These are phyloP conservation scores for Leccinum huronense DNA, from an alignment of 1,284 basidiomycete species.

Conservation along the genomic window DNA sequence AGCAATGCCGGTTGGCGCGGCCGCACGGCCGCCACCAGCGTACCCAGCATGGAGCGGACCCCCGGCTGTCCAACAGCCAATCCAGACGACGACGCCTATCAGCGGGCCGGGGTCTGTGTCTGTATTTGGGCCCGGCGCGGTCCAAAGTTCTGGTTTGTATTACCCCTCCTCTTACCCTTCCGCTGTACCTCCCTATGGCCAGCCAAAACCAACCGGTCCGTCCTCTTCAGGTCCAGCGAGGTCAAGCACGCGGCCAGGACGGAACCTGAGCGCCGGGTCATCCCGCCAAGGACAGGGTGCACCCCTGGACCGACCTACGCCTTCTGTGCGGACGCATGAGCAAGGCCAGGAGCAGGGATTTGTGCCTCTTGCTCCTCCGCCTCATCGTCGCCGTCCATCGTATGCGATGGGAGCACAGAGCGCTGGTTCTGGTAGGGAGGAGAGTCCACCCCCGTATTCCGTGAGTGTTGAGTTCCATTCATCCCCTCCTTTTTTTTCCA, in stretches of 20 bases:
- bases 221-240: not conserved
- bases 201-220: not conserved
- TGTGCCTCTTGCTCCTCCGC: not conserved
- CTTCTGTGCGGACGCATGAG: not conserved
- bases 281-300: not conserved
- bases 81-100: not conserved
- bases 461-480: conserved; percentile 17
- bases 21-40: not conserved
- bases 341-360: conserved; percentile 8
- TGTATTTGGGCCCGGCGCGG: not conserved
- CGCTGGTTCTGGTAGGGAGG: conserved; percentile 1
- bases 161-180: not conserved
- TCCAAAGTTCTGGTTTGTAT: not conserved
- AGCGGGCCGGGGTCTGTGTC: not conserved
- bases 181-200: not conserved
- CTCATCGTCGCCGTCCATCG: conserved; percentile 1
- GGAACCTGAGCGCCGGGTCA: not conserved
- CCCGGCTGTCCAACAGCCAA: not conserved
- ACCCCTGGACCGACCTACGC: not conserved
- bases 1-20: not conserved
- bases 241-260: not conserved
- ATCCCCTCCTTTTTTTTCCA: not conserved
- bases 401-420: not conserved
- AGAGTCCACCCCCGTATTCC: conserved; percentile 27
- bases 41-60: not conserved